Evolutionary conservation across 2,329 filamentous ascomycete genomes (phyloP), one percentile per base, ranked within the genome.

Genomic region (Pseudogymnoascus sp.): DNA sequence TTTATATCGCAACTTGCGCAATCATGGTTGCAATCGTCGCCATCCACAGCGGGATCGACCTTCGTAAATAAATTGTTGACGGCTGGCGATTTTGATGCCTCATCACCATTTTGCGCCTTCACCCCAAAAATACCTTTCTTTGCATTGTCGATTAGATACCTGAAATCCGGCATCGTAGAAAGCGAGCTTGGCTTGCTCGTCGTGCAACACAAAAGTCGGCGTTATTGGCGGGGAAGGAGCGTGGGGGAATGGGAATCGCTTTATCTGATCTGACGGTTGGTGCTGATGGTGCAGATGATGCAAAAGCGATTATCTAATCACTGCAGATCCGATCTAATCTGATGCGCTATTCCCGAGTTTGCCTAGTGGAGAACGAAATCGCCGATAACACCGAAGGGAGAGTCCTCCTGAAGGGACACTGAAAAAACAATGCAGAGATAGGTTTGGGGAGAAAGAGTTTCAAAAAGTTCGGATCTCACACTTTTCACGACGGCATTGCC

Each of bases 21-120:
- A 76, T 97, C 93, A 73, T 86, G 90, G 61, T 89, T 78, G 73
- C 94, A 97, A 67, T 92, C 92, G 40, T 95, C 90, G 65, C 92
- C 93, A 74, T 97, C 93, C 42, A 89, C 76, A 3, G 82, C 80
- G n/a, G 89, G 84, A 70, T 88, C 82, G 37, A 90, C 90, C 68
- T 83, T 84, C 60, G 86, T 78, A 74, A 97, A 97, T 8, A 97
- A 80, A 35, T 62, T 37, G 7, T 65, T 62, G 13, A 67, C 60
- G 5, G 64, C 62, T 8, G 64, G 64, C 5, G 48, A 7, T 55
- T 55, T 55, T 55, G 48, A 55, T 55, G 33, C 27, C 7, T 4
- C 31, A 3, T 9, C 40, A 8, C 2, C 29, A 55, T 61, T 37
- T 33, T 66, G 66, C 8, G 68, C 68, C 18, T 68, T 62, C n/a